These are phyloP conservation scores for Kluyveromyces marxianus DNA, from an alignment of 1,139 yeast genomes.

Conservation along the genomic window DNA sequence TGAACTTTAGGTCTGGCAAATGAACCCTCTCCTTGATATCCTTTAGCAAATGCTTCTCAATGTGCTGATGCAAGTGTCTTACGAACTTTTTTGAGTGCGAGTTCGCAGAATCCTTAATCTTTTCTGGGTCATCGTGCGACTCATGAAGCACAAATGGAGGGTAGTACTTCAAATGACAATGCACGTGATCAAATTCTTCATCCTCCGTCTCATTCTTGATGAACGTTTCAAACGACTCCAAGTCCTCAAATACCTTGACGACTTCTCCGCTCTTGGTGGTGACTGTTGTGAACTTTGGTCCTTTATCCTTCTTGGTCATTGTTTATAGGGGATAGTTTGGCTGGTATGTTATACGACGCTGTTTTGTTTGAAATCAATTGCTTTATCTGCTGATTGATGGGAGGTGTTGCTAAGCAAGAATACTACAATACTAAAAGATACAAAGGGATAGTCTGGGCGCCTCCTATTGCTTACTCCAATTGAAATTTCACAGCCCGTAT, in stretches of 20 bases:
- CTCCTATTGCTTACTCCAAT: no score
- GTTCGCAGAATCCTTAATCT: conserved; percentile 65
- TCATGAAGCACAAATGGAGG: conserved; percentile 69
- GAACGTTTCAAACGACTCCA: conserved; percentile 54
- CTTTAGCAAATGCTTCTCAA: conserved; percentile 59
- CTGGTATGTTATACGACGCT: background rate
- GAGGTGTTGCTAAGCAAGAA: no score
- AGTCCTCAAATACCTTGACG: conserved; percentile 47
- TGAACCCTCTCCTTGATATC: conserved; percentile 61
- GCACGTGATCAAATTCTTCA: conserved; percentile 61
- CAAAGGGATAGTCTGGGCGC: no score
- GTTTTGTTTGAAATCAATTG: background rate
- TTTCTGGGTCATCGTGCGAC: conserved; percentile 63
- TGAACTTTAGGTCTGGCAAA: conserved; percentile 43
- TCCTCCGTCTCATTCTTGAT: conserved; percentile 71
- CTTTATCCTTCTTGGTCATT: conserved; percentile 27
- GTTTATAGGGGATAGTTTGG: background rate
- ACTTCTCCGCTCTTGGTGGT: conserved; percentile 27
- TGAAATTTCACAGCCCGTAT: no score
- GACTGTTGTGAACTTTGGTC: conserved; percentile 22
- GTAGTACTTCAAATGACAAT: conserved; percentile 57
- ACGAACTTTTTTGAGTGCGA: conserved; percentile 64
- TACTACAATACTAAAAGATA: no score
- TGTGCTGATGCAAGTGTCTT: conserved; percentile 68
- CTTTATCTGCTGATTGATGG: no score